Conservation (phyloP, 768 basidiomycete genomes). For the Chalciporus piperatus region DNA sequence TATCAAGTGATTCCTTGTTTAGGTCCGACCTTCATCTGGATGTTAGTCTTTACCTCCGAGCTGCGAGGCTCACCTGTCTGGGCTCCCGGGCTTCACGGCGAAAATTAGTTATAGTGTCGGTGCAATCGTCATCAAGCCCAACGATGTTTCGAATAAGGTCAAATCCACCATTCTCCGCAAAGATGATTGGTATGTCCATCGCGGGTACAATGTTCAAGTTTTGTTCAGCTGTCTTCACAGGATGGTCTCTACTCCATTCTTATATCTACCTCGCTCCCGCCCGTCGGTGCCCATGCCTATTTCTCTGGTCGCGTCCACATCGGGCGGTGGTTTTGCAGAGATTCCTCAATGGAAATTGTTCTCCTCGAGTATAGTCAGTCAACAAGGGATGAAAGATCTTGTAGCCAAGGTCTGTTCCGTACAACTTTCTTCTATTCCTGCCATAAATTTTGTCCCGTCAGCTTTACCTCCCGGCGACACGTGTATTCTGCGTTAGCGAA, state of each 20-base stretch:
- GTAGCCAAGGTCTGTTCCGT: constrained; percentile 25
- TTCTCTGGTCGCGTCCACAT: constrained; percentile 33
- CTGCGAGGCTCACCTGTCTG: constrained; percentile 62
- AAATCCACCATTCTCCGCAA: constrained; percentile 55
- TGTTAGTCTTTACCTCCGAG: constrained; percentile 67
- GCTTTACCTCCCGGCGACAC: constrained; percentile 56
- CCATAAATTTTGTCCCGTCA: constrained; percentile 10
- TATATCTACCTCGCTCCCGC: constrained; percentile 64
- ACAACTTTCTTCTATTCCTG: neutral
- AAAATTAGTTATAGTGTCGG: constrained; percentile 60
- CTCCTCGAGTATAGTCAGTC: constrained; percentile 40
- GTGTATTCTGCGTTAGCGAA: constrained; percentile 55
- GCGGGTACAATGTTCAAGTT: neutral
- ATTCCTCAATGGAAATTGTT: constrained; percentile 49
- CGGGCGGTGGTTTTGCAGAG: constrained; percentile 40
- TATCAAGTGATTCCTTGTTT: constrained; percentile 11
- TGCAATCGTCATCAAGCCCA: constrained; percentile 49
- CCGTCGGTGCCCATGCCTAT: constrained; percentile 52
- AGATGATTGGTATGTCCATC: constrained; percentile 47
- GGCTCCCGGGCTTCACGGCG: constrained; percentile 71
- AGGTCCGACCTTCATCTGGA: constrained; percentile 4
- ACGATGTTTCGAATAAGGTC: constrained; percentile 40
- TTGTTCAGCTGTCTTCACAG: constrained; percentile 30
- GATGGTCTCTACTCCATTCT: constrained; percentile 55
- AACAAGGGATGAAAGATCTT: constrained; percentile 39